Conservation (phyloP, 805 yeast genomes). For the Pichia exigua region DNA sequence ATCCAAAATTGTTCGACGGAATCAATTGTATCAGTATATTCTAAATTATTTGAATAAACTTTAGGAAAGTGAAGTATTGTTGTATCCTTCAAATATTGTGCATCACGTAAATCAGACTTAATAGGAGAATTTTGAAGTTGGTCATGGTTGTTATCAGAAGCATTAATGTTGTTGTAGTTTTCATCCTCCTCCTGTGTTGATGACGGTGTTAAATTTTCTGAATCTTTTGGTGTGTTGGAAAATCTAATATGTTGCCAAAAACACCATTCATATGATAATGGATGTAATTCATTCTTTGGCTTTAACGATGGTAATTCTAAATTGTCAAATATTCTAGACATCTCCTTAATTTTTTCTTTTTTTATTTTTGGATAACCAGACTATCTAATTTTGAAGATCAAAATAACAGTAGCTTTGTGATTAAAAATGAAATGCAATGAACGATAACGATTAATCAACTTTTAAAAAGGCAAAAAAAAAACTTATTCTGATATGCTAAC, state of each 20-base stretch:
- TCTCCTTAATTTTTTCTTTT: background rate
- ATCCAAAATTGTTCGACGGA: slow-evolving; percentile 50
- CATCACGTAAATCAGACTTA: slow-evolving; percentile 11
- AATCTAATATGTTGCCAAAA: slow-evolving; percentile 40
- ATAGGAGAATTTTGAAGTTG: background rate
- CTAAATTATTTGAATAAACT: slow-evolving; percentile 14
- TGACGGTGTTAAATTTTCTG: background rate
- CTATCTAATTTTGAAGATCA: no score
- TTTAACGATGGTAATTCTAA: background rate
- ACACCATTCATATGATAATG: slow-evolving; percentile 41
- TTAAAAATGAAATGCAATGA: background rate
- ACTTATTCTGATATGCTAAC: background rate
- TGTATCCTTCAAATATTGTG: slow-evolving; percentile 37
- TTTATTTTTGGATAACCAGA: no score
- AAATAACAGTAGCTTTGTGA: background rate
- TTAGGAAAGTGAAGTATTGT: slow-evolving; percentile 34
- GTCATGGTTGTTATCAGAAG: slow-evolving; percentile 11
- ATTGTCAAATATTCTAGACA: slow-evolving; percentile 7
- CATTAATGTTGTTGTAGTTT: background rate
- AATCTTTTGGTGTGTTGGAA: slow-evolving; percentile 5
- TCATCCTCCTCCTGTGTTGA: background rate
- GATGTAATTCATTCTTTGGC: slow-evolving; percentile 19
- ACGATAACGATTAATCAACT: background rate
- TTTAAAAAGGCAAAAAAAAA: background rate
- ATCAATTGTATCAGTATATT: slow-evolving; percentile 27